A percentile compares a stretch with the other conserved stretches of the same genome.
These are phyloP conservation scores for Phialophora tarda DNA, from an alignment of 2,329 filamentous ascomycete genomes.

Conservation along the genomic window DNA sequence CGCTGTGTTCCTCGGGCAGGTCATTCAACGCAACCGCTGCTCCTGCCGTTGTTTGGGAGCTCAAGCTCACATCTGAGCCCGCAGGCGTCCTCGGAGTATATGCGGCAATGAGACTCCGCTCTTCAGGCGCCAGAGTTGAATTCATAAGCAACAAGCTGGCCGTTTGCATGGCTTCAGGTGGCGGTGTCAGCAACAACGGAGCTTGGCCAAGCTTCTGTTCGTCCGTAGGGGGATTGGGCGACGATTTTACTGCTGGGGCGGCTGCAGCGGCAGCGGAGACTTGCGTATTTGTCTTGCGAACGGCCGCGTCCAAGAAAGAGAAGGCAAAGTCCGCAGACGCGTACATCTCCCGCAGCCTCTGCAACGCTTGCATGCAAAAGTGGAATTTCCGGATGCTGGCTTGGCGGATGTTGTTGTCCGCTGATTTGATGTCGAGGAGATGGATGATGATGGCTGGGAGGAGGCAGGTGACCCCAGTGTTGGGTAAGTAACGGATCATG, in stretches of 20 bases:
- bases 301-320: conserved; percentile 88
- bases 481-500: conserved; percentile 80
- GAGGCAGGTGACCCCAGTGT: conserved; percentile 87
- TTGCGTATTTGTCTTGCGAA: conserved; percentile 73
- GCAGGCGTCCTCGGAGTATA: conserved; percentile 33
- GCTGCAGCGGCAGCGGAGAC: conserved; percentile 8
- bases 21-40: conserved; percentile 27
- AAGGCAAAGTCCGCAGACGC: conserved; percentile 95
- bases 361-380: conserved; percentile 90
- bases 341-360: conserved; percentile 85
- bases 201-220: conserved; percentile 15
- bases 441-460: conserved; percentile 94
- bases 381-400: conserved; percentile 80
- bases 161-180: conserved; percentile 37
- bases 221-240: neutral
- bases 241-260: conserved; percentile 1
- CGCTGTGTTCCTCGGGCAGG: conserved; percentile 11
- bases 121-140: conserved; percentile 33
- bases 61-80: conserved; percentile 27
- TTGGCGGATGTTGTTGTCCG: conserved; percentile 71
- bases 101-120: conserved; percentile 31
- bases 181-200: conserved; percentile 36
- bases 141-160: conserved; percentile 29
- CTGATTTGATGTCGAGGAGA: conserved; percentile 87
- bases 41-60: conserved; percentile 29